Evolutionary conservation across 2,329 filamentous ascomycete genomes (phyloP).

Genomic region (Juglanconis oblonga): DNA sequence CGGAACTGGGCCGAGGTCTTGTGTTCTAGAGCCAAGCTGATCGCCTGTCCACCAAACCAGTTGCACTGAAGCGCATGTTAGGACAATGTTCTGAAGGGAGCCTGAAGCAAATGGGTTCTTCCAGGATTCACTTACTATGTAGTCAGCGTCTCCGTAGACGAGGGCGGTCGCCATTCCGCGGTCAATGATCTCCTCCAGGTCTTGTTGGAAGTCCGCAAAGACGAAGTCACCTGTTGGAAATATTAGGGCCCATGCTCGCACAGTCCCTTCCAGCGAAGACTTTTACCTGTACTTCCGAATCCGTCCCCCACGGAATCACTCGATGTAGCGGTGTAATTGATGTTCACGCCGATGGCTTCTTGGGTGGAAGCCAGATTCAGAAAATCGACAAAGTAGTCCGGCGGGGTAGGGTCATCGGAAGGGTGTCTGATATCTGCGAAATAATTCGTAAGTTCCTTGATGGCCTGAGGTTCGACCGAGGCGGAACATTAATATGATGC

Average conservation of each 20-base stretch:
- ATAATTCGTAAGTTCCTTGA: not conserved
- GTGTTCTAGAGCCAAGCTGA: conserved; percentile 56
- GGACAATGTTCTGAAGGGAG: no score
- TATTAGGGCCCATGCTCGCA: conserved; percentile 20
- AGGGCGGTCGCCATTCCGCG: conserved; percentile 58
- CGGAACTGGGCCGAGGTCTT: conserved; percentile 49
- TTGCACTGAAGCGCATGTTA: conserved; percentile 32
- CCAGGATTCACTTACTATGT: conserved; percentile 27
- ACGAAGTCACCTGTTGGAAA: conserved; percentile 52
- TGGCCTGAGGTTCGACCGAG: not conserved
- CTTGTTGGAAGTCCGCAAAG: conserved; percentile 53
- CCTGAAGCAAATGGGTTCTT: no score
- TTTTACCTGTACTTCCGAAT: conserved; percentile 27
- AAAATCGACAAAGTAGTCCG: conserved; percentile 53
- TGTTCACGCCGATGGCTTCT: conserved; percentile 52
- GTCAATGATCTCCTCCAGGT: conserved; percentile 52
- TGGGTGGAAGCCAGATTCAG: conserved; percentile 53
- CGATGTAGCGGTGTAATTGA: conserved; percentile 45
- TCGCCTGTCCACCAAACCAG: conserved; percentile 63
- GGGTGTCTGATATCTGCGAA: conserved; percentile 46
- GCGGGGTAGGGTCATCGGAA: conserved; percentile 49
- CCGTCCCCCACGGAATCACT: conserved; percentile 39
- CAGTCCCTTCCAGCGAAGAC: not conserved
- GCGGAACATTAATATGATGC: not conserved
- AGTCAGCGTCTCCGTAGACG: conserved; percentile 55